phyloP scores from a whole-genome alignment of 176 grass and related monocot species.

The Avena sativa region DNA sequence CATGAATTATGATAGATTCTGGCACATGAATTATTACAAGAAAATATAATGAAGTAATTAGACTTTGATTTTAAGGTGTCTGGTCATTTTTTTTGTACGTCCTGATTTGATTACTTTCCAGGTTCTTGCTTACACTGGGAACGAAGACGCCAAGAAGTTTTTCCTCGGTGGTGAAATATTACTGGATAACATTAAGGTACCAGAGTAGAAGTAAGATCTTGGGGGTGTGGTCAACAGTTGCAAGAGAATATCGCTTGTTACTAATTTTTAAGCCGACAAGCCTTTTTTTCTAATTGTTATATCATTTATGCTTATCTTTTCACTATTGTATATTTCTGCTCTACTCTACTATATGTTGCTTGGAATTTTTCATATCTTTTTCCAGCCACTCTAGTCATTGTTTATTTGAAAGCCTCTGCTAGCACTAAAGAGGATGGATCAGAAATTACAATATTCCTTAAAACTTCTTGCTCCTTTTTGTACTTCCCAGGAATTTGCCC shows the following conservation, averaged over 20 bases:
- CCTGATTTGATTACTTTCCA: constrained; percentile 36
- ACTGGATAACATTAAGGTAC: constrained; percentile 64
- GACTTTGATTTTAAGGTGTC: not conserved
- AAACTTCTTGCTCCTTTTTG: not conserved
- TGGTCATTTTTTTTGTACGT: constrained; percentile 1
- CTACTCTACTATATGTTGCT: not conserved
- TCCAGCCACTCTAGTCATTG: not conserved
- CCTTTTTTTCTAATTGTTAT: not conserved
- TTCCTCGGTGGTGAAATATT: constrained; percentile 70
- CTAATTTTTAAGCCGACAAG: not conserved
- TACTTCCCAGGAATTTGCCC: constrained; percentile 66
- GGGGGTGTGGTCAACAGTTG: not conserved
- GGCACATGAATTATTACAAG: not conserved
- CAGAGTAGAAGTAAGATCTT: not conserved
- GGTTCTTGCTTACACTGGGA: constrained; percentile 93
- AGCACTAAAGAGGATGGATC: not conserved
- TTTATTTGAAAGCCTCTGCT: constrained; percentile 23
- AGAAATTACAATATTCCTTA: constrained; percentile 3
- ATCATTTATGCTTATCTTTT: not conserved
- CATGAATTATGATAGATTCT: too few relatives aligned
- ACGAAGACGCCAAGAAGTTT: constrained; percentile 89
- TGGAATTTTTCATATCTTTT: not conserved
- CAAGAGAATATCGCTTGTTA: not conserved
- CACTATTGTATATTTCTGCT: not conserved
- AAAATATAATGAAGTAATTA: not conserved